Base-by-base conservation (phyloP, 1,284 basidiomycete genomes). In the Agroathelia rolfsii region DNA sequence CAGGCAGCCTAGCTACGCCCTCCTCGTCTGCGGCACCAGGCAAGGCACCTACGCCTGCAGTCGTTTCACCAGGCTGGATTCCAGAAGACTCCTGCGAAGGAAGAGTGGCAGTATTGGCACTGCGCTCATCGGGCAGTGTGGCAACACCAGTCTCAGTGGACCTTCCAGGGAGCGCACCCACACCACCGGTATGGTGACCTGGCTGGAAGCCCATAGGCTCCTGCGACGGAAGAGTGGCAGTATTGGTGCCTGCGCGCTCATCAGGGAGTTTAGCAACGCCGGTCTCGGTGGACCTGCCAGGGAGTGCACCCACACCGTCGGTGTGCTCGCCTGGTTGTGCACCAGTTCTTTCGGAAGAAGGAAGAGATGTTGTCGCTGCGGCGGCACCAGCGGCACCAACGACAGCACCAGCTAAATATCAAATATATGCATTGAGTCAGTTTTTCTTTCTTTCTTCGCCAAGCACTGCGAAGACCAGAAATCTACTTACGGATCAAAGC, bases 211-310 rank as follows among this genome's bases (percentile, higher is more conserved):
- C 41, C 7, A 24, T 12, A 2, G 12, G 28, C 21, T 45, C 42
- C n/a, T 19, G 24, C 18, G 42, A 36, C 15, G 42, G 45, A 12
- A 39, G 21, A 11, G 42, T 40, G 25, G 14, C 23, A 17, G 16
- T 13, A 25, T 25, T 23, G 15, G 19, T 30, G 9, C 7, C 17
- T 1, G 19, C 26, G 33, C 28, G 18, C 24, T 59, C 62, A 6
- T 64, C 58, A 3, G 68, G 63, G 5, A 63, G 48, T 35, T 58
- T 49, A 8, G 62, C 53, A 7, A 66, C 61, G 6, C 53, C 55
- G 5, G 45, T 38, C 39, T 65, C 62, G 27, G 43, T 47, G 25
- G 49, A 36, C 2, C 25, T 33, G n/a, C 56, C 55, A 7, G 55
- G 53, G 5, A 56, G 46, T 4, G 47, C 42, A 11, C 55, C 62